Base-by-base conservation (phyloP, 1,139 yeast species). In the Barnettozyma hawaiiensis region DNA sequence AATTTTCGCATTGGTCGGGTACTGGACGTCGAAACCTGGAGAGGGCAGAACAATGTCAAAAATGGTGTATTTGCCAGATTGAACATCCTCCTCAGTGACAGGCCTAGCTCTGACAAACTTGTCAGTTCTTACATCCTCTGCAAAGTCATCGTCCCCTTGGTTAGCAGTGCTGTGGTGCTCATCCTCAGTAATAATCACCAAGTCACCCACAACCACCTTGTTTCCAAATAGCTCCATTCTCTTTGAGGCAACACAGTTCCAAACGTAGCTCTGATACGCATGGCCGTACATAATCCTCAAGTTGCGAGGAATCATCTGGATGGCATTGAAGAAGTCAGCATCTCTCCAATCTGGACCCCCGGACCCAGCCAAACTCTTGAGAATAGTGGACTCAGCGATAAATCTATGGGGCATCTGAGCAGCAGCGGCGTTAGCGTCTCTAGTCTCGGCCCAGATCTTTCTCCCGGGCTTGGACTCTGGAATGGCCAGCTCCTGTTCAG, bases 261-360 rank as follows among this genome's bases (percentile, higher is more conserved):
- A 94, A 34, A 94, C 76, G 57, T 82, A 92, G 49, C 97, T 87
- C 65, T 94, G 98, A 61, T 94, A 94, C 2, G 98, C 96, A 65
- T 94, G 99, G 2, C 84, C 96, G 60, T 94, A 94, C 95, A 94
- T 92, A 49, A 89, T 78, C 58, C 96, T 73, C 59, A 94, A 70
- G 60, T 90, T 90, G 62, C 96, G 76, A 34, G 98, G 98, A 52
- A 94, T 85, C 46, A 90, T 77, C 83, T 85, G 81, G 40, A 94
- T 74, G n/a, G 95, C 92, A 52, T 77, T 78, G 55, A 85, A 78
- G 59, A 82, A 84, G 5, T 81, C 68, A 37, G 61, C 59, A 12
- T 71, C 68, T n/a, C 63, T 49, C 55, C 70, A 81, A 16, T 66
- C 76, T 39, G 71, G 67, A 12, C 69, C 70, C 31, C 66, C 32